phyloP scores from a whole-genome alignment of 2,329 filamentous ascomycete species.

The Hypoxylon sp. region DNA sequence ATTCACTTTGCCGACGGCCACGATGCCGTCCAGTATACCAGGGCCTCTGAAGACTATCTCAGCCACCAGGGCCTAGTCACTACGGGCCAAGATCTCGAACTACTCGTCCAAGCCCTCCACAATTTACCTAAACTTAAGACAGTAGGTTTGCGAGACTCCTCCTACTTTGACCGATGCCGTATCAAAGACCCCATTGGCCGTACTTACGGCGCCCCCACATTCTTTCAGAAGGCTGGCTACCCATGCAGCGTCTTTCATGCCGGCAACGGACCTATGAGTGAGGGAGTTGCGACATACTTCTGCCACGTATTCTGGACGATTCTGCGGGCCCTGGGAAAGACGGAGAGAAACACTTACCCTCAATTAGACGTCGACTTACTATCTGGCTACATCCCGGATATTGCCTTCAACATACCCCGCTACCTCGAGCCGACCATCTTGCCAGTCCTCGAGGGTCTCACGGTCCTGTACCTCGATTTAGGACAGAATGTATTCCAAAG shows the following conservation, averaged over 20 bases:
- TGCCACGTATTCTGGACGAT: slow-evolving; percentile 57
- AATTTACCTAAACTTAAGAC: slow-evolving; percentile 67
- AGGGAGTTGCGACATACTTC: slow-evolving; percentile 15
- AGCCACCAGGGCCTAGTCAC: slow-evolving; percentile 53
- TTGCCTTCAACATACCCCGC: slow-evolving; percentile 62
- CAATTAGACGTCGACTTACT: slow-evolving; percentile 64
- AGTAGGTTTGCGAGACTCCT: slow-evolving; percentile 71
- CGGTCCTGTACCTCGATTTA: slow-evolving; percentile 60
- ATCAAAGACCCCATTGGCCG: slow-evolving; percentile 62
- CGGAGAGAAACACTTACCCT: slow-evolving; percentile 53
- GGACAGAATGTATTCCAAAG: slow-evolving; percentile 28
- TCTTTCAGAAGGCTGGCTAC: slow-evolving; percentile 54
- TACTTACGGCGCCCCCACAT: slow-evolving; percentile 66
- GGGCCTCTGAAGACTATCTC: slow-evolving; percentile 46
- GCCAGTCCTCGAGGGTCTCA: slow-evolving; percentile 61
- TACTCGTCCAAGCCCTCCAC: slow-evolving; percentile 69
- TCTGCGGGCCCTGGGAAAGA: slow-evolving; percentile 59
- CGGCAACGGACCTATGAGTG: no score
- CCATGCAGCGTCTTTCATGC: slow-evolving; percentile 29
- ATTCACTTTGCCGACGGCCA: no score
- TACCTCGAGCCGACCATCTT: slow-evolving; percentile 55
- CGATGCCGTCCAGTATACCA: slow-evolving; percentile 47
- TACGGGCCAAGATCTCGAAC: slow-evolving; percentile 63
- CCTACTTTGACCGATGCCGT: slow-evolving; percentile 62
- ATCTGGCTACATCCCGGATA: slow-evolving; percentile 53